phyloP scores from a whole-genome alignment of 306 rosid genomes.

The Trifolium pratense region DNA sequence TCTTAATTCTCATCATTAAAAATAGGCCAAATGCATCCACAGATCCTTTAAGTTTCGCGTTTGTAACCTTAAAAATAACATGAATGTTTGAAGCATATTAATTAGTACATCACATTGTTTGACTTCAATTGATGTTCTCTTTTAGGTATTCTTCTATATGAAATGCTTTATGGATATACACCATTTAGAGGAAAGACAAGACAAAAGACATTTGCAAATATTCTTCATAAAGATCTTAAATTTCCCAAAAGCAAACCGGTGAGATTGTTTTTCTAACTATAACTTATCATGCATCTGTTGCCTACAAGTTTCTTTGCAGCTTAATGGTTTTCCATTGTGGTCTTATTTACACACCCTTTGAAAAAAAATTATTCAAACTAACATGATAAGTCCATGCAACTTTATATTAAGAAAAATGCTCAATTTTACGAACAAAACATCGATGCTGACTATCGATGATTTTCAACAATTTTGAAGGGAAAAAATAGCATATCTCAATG shows the following conservation, averaged over 20 bases:
- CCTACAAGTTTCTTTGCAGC: background rate
- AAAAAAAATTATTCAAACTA: too few relatives aligned
- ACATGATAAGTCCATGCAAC: too few relatives aligned
- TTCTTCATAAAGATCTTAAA: constrained; percentile 95
- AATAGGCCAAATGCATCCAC: too few relatives aligned
- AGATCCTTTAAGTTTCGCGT: too few relatives aligned
- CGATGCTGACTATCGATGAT: too few relatives aligned
- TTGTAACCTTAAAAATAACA: too few relatives aligned
- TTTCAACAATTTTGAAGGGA: too few relatives aligned
- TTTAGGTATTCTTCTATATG: constrained; percentile 84
- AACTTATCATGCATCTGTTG: background rate
- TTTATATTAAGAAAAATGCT: too few relatives aligned
- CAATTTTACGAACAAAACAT: too few relatives aligned
- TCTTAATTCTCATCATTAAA: constrained; percentile 30
- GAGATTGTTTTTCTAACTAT: constrained; percentile 33
- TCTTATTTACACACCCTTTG: too few relatives aligned
- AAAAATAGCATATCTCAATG: too few relatives aligned
- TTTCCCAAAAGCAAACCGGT: constrained; percentile 85
- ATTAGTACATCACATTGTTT: constrained; percentile 1
- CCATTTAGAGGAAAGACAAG: constrained; percentile 95
- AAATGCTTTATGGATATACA: constrained; percentile 91
- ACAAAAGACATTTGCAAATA: constrained; percentile 86
- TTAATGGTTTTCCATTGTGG: too few relatives aligned
- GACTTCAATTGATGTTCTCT: background rate
- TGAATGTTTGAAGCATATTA: background rate